phyloP scores from a whole-genome alignment of 768 basidiomycete genomes.

The Boletus subparvulus region DNA sequence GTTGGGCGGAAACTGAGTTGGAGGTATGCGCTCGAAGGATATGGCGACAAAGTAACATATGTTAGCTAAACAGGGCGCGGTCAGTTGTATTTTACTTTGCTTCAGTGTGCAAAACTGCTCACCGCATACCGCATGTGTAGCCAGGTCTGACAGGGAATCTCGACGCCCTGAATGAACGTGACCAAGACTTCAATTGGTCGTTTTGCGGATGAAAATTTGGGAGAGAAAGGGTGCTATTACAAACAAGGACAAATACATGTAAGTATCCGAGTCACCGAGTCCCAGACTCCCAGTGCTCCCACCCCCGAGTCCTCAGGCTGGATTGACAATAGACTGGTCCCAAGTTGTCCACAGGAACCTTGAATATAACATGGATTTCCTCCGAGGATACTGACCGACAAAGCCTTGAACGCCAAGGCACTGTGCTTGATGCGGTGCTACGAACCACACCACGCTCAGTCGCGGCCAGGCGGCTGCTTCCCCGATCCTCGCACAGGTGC shows the following conservation, averaged over 20 bases:
- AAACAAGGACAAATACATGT: conserved; percentile 30
- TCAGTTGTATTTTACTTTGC: not conserved
- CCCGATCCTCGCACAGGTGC: not conserved
- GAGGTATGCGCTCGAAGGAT: conserved; percentile 47
- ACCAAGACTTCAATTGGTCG: conserved; percentile 9
- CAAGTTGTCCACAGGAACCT: too few species aligned
- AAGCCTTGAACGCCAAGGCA: too few species aligned
- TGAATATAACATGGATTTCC: too few species aligned
- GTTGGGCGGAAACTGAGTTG: conserved; percentile 27
- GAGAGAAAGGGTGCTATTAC: not conserved
- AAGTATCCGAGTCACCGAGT: too few species aligned
- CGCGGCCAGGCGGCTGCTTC: too few species aligned
- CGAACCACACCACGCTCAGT: too few species aligned
- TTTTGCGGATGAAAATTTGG: conserved; percentile 29
- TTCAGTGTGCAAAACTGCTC: conserved; percentile 16
- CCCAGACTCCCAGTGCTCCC: too few species aligned
- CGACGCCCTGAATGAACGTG: conserved; percentile 30
- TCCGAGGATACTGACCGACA: too few species aligned
- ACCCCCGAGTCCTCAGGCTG: too few species aligned
- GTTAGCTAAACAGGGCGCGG: conserved; percentile 48
- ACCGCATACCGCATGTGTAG: conserved; percentile 58
- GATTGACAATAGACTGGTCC: too few species aligned
- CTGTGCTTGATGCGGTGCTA: too few species aligned
- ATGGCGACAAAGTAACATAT: conserved; percentile 75
- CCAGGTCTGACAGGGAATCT: conserved; percentile 29